Percentiles rank a stretch among this genome's conserved stretches.
These are phyloP conservation scores for Cryptococcus deneoformans DNA, from an alignment of 1,284 basidiomycete genomes.

Conservation along the genomic window DNA sequence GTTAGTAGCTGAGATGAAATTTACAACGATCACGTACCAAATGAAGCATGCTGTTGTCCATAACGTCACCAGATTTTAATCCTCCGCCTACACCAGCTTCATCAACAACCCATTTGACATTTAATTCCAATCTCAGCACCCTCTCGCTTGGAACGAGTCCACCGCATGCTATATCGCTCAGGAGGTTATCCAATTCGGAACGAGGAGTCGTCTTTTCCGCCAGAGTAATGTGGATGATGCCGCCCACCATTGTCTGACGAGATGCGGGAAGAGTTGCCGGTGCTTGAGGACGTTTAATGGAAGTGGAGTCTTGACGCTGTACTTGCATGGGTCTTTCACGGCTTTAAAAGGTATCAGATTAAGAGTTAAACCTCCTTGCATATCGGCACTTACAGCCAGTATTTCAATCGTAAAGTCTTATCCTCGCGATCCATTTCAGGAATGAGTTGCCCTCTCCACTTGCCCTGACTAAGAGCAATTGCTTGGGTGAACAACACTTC, in stretches of 20 bases:
- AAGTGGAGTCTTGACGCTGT: constrained; percentile 13
- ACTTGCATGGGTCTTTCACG: constrained; percentile 13
- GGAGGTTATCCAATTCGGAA: constrained; percentile 15
- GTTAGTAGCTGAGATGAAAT: neutral
- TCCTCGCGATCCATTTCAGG: constrained; percentile 36
- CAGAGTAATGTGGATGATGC: constrained; percentile 27
- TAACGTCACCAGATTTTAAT: constrained; percentile 28
- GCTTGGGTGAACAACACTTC: constrained; percentile 40
- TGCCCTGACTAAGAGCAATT: constrained; percentile 28
- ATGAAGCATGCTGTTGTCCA: constrained; percentile 22
- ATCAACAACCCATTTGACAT: constrained; percentile 39
- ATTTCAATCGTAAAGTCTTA: constrained; percentile 32
- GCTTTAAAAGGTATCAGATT: constrained; percentile 4
- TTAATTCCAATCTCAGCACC: constrained; percentile 24
- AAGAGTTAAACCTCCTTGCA: neutral
- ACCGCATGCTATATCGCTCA: constrained; percentile 17
- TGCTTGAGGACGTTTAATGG: constrained; percentile 17
- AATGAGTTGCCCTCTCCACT: constrained; percentile 34
- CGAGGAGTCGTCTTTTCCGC: constrained; percentile 15
- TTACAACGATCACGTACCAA: constrained; percentile 23
- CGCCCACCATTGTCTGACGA: constrained; percentile 29
- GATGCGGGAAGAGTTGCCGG: constrained; percentile 3
- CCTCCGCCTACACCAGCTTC: constrained; percentile 37
- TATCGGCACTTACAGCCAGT: constrained; percentile 35
- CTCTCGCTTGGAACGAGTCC: constrained; percentile 23